These are phyloP conservation scores for Trebouxia sp. DNA, from an alignment of 139 green algal genomes.

Conservation along the genomic window DNA sequence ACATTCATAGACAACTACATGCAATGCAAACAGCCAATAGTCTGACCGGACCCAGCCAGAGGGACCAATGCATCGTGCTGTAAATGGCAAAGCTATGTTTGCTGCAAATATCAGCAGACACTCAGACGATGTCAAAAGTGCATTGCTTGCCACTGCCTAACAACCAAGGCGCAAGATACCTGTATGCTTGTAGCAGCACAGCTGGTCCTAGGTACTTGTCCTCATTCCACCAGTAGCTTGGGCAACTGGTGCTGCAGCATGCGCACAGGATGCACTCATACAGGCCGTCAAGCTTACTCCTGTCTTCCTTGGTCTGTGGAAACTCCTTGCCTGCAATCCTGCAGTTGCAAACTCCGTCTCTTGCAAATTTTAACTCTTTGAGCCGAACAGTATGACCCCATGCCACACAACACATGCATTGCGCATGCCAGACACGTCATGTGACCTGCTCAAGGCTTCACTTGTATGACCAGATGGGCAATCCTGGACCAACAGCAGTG, in stretches of 20 bases:
- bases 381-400: too few species aligned
- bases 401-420: too few species aligned
- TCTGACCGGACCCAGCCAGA: neutral
- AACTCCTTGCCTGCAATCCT: constrained; percentile 72
- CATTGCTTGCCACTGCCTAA: too few species aligned
- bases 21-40: too few species aligned
- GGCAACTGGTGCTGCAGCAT: constrained; percentile 97
- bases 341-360: constrained; percentile 17
- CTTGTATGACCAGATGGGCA: too few species aligned
- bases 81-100: too few species aligned
- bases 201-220: constrained; percentile 99
- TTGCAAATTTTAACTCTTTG: too few species aligned
- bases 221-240: constrained; percentile 97
- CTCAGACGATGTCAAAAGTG: neutral
- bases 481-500: too few species aligned
- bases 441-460: too few species aligned
- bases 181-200: constrained; percentile 93
- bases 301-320: constrained; percentile 88
- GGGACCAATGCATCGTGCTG: neutral
- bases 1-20: too few species aligned
- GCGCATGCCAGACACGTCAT: too few species aligned
- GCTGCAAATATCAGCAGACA: too few species aligned
- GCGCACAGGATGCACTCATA: constrained; percentile 99
- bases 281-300: constrained; percentile 95
- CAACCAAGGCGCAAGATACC: constrained; percentile 45